Evolutionary conservation across 495 filamentous ascomycete species (phyloP).

Genomic region (Cercophora samala): DNA sequence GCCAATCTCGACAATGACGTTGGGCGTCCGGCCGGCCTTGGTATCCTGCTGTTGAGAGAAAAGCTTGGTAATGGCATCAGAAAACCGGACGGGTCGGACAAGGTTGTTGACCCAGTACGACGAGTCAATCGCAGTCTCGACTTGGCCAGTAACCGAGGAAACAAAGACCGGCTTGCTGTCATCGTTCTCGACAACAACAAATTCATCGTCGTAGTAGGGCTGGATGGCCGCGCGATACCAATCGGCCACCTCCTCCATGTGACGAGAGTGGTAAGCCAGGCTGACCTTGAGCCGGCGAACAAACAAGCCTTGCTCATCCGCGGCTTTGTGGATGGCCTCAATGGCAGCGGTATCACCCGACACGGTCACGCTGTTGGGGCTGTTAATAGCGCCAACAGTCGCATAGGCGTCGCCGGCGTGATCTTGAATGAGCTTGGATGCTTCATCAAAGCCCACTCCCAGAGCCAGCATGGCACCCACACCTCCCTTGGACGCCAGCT

Average conservation of each 20-base stretch:
- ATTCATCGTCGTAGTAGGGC: slow-evolving; percentile 9
- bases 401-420: slow-evolving; percentile 26
- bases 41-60: neutral
- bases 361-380: slow-evolving; percentile 45
- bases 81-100: slow-evolving; percentile 41
- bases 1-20: slow-evolving; percentile 50
- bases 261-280: slow-evolving; percentile 45
- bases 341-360: slow-evolving; percentile 42
- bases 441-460: slow-evolving; percentile 33
- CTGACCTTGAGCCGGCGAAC: slow-evolving; percentile 37
- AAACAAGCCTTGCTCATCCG: slow-evolving; percentile 33
- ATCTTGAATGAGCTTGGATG: slow-evolving; percentile 36
- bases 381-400: slow-evolving; percentile 48
- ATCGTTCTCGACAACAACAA: slow-evolving; percentile 21
- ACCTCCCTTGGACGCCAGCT: slow-evolving; percentile 17
- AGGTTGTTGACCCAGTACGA: slow-evolving; percentile 43
- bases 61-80: slow-evolving; percentile 26
- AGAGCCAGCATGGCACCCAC: slow-evolving; percentile 44
- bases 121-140: slow-evolving; percentile 30
- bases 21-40: slow-evolving; percentile 11
- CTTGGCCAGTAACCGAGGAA: slow-evolving; percentile 42
- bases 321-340: slow-evolving; percentile 25
- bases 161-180: slow-evolving; percentile 13
- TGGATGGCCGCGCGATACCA: slow-evolving; percentile 32
- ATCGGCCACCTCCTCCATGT: slow-evolving; percentile 42